These are phyloP conservation scores for Solanum tarapatanum DNA, from an alignment of 257 asterid genomes.

Conservation along the genomic window DNA sequence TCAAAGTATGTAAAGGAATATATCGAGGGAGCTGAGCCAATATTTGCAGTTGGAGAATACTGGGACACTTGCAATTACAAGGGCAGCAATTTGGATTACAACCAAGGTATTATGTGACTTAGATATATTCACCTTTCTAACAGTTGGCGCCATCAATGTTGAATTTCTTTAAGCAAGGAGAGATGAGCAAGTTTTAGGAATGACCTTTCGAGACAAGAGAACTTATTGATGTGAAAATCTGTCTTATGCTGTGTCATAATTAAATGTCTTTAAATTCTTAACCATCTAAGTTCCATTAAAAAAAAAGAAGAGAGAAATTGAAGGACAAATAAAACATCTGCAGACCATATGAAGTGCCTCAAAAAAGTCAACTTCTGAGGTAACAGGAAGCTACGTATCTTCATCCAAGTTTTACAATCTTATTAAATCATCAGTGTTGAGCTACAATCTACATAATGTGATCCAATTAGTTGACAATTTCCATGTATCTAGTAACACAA, in stretches of 20 bases:
- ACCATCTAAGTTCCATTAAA: neutral
- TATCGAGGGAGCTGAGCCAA: slow-evolving; percentile 59
- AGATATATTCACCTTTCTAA: neutral
- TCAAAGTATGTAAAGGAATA: slow-evolving; percentile 81
- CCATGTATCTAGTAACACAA: neutral
- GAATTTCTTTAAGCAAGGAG: neutral
- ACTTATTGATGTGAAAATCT: neutral
- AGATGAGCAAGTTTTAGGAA: neutral
- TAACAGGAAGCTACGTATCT: neutral
- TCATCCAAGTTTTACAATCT: neutral
- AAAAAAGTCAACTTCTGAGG: neutral
- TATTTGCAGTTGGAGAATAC: slow-evolving; percentile 82
- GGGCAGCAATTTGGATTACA: slow-evolving; percentile 65
- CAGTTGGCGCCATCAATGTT: neutral
- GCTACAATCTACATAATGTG: neutral
- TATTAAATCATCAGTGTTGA: neutral
- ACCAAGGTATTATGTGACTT: slow-evolving; percentile 47
- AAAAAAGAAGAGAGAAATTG: neutral
- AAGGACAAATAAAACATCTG: neutral
- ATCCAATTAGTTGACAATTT: neutral
- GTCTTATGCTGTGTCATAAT: neutral
- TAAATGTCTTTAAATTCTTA: neutral
- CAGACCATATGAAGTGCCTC: neutral
- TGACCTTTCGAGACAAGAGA: neutral
- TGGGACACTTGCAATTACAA: slow-evolving; percentile 96